These are phyloP conservation scores for Jaltomata sinuosa DNA, from an alignment of 257 asterid species.

Conservation along the genomic window DNA sequence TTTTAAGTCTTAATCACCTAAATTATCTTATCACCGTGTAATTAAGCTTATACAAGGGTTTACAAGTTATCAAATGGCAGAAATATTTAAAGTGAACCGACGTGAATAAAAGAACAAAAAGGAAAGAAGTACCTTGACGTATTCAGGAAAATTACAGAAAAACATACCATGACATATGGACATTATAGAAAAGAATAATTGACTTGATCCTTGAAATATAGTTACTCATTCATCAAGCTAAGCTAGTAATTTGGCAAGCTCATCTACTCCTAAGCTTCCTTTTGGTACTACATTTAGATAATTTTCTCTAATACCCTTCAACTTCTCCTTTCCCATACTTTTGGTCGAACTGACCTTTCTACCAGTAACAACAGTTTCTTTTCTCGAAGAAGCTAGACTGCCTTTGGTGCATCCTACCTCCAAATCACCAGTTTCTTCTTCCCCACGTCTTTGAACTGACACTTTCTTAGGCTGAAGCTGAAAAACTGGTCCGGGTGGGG, in stretches of 20 bases:
- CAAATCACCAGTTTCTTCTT: constrained; percentile 23
- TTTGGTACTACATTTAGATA: constrained; percentile 45
- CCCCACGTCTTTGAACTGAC: constrained; percentile 17
- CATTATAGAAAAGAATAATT: not conserved
- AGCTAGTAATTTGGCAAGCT: constrained; percentile 74
- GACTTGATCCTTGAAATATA: not conserved
- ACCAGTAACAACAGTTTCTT: constrained; percentile 15
- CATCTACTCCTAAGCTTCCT: constrained; percentile 77
- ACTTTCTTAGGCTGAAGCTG: constrained; percentile 22
- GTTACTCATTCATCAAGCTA: constrained; percentile 11
- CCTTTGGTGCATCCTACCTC: constrained; percentile 11
- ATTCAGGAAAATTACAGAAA: not conserved
- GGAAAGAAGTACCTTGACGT: not conserved
- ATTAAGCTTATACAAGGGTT: not conserved
- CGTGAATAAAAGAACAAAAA: not conserved
- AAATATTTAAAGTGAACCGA: not conserved
- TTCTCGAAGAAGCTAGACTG: constrained; percentile 8
- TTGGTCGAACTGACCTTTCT: constrained; percentile 24
- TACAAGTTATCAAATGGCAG: not conserved
- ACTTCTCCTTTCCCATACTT: constrained; percentile 20
- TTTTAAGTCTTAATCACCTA: not conserved
- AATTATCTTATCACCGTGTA: not conserved
- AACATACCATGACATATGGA: not conserved
- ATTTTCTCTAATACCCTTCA: constrained; percentile 43
- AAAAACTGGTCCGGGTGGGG: constrained; percentile 62